Evolutionary conservation across 208 protist genomes (phyloP).

Genomic region (Trypanosoma brucei): DNA sequence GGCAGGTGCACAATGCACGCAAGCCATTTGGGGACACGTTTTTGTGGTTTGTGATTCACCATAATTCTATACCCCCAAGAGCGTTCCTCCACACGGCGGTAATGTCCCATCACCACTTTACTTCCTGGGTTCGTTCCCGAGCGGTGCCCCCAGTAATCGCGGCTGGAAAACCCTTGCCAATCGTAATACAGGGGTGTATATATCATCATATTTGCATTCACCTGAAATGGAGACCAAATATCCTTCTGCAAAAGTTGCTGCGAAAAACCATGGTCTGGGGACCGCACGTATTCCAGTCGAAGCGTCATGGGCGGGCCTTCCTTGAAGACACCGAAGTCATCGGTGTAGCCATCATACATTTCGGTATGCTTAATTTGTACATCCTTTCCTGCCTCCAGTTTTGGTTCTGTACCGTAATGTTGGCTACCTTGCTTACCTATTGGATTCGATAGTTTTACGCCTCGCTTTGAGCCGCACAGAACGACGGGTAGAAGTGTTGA

Average conservation of each 20-base stretch:
- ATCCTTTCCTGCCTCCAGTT: slow-evolving; percentile 85
- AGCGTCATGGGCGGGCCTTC: slow-evolving; percentile 84
- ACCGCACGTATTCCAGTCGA: slow-evolving; percentile 87
- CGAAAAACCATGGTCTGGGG: slow-evolving; percentile 78
- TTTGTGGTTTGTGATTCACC: slow-evolving; percentile 89
- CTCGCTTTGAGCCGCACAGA: slow-evolving; percentile 19
- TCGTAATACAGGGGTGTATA: slow-evolving; percentile 92
- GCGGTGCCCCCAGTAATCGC: slow-evolving; percentile 89
- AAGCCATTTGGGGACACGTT: slow-evolving; percentile 89
- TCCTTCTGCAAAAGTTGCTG: slow-evolving; percentile 84
- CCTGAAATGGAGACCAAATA: slow-evolving; percentile 91
- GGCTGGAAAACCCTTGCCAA: slow-evolving; percentile 79
- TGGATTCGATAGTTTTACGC: slow-evolving; percentile 78
- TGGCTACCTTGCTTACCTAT: slow-evolving; percentile 80
- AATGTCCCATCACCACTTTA: slow-evolving; percentile 81
- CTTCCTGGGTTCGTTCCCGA: slow-evolving; percentile 85
- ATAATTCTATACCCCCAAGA: slow-evolving; percentile 69
- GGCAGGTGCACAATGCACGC: slow-evolving; percentile 82
- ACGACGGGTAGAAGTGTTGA: not conserved
- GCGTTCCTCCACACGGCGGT: slow-evolving; percentile 76
- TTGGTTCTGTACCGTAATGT: slow-evolving; percentile 81
- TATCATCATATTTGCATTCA: slow-evolving; percentile 72
- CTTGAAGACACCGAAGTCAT: slow-evolving; percentile 92
- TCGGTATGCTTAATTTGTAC: slow-evolving; percentile 87
- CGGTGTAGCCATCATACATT: slow-evolving; percentile 92